These are phyloP conservation scores for Anthracocystis panici-leucophaei DNA, from an alignment of 1,284 basidiomycete species.

Conservation along the genomic window DNA sequence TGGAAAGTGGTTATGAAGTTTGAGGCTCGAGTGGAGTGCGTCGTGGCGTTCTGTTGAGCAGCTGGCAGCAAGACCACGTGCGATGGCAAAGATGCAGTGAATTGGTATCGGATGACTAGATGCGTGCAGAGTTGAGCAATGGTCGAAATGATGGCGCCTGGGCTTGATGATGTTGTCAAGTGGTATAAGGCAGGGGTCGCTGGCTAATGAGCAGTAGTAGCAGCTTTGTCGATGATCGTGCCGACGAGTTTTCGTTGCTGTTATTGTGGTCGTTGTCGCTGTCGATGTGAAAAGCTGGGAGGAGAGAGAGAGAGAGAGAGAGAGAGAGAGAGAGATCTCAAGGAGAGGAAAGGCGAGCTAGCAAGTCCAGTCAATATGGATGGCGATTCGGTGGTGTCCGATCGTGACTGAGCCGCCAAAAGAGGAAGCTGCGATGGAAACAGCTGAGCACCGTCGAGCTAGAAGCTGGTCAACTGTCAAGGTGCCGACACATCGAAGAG, in stretches of 20 bases:
- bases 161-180: not conserved
- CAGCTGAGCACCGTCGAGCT: conserved; percentile 1
- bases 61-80: too few relatives aligned
- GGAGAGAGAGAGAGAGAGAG: too few relatives aligned
- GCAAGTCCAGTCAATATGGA: not conserved
- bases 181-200: not conserved
- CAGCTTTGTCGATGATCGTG: not conserved
- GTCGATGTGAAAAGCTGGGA: not conserved
- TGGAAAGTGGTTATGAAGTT: not conserved
- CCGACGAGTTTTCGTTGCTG: not conserved
- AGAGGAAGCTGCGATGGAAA: not conserved
- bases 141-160: not conserved
- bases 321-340: not conserved
- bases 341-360: not conserved
- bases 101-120: not conserved
- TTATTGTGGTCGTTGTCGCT: not conserved
- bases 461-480: not conserved
- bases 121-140: not conserved
- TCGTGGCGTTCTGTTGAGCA: too few relatives aligned
- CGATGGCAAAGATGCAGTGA: not conserved
- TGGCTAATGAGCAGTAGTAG: not conserved
- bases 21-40: too few relatives aligned
- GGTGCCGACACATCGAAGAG: not conserved
- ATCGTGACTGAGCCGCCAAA: conserved; percentile 2
- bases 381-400: not conserved